Percentiles rank a stretch among this genome's conserved stretches.
phyloP scores from a whole-genome alignment of 2,329 filamentous ascomycete species.

The Ophidiomyces ophidiicola region DNA sequence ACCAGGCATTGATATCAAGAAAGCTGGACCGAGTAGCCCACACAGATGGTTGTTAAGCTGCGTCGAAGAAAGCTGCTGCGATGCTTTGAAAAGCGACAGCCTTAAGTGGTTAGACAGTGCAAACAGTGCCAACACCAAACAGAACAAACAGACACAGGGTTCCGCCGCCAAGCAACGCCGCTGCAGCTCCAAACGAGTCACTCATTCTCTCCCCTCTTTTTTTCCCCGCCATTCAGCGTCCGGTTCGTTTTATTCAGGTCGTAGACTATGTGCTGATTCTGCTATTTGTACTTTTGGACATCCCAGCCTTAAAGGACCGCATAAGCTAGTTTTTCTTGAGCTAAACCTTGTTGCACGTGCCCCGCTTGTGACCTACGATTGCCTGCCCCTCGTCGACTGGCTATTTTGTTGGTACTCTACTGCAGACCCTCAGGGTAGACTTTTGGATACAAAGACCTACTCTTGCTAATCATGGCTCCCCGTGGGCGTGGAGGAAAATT shows the following conservation, averaged over 20 bases:
- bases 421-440: background rate
- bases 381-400: slow-evolving; percentile 1
- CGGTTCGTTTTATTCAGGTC: no score
- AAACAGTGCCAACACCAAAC: no score
- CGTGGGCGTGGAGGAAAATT: slow-evolving; percentile 85
- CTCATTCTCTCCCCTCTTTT: slow-evolving; percentile 7
- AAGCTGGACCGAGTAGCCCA: no score
- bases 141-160: slow-evolving; percentile 4
- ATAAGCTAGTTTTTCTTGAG: background rate
- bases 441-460: slow-evolving; percentile 2
- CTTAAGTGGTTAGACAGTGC: background rate
- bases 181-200: slow-evolving; percentile 3
- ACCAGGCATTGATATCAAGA: no score
- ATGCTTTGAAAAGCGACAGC: slow-evolving; percentile 1
- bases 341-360: slow-evolving; percentile 5
- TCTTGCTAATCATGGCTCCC: slow-evolving; percentile 28
- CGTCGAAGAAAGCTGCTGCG: no score
- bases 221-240: slow-evolving; percentile 8
- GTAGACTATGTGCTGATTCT: background rate
- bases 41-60: no score
- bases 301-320: background rate
- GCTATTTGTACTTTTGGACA: background rate
- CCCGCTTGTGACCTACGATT: slow-evolving; percentile 1
- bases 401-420: slow-evolving; percentile 5
- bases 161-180: background rate